Evolutionary conservation across 2,329 filamentous ascomycete species (phyloP), one percentile per base, ranked within the genome.

Genomic region (Ophiostoma angusticollis): DNA sequence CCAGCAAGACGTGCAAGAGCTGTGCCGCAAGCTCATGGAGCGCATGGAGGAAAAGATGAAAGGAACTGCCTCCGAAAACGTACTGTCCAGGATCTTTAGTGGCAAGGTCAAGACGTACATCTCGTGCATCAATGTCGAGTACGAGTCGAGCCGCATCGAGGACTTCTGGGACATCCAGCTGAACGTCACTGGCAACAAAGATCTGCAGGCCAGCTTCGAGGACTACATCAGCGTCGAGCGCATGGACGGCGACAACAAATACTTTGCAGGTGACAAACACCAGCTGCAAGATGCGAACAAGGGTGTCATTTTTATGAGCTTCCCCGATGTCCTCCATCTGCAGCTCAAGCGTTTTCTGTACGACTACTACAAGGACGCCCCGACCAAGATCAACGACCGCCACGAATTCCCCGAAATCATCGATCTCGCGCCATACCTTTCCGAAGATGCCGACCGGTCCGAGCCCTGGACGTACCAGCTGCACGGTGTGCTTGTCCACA

Each of bases 131-230:
- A 91, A 98, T 58, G 93, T 98, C 45, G 80, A 93, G 52, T 98
- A 94, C 63, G 89, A 96, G 63, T 95, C 86, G 17, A 94, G 87
- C 45, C 76, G 89, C 45, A 76, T 91, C 48, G 91, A 98, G 59
- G 93, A 98, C 51, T 98, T 95, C 58, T 98, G 91, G 91, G 91
- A 98, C 56, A 84, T 98, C 44, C 91, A 98, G 57, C 74, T 98
- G 50, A 98, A 96, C 49, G 93, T 98, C 36, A 82, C 83, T 46
- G 87, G 86, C 23, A 95, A 94, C 68, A 86, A 84, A 62, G 89
- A 83, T 45, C 66, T 98, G 23, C 80, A 93, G 47, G 86, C 93
- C 52, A 96, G 89, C 55, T 96, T 98, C 66, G 79, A 79, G 55
- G 87, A 96, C 59, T 98, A 98, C 56, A 80, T 98, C 50, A 80